Base-by-base conservation (phyloP, 352 stramenopile species). In the Pythium dissotocum region DNA sequence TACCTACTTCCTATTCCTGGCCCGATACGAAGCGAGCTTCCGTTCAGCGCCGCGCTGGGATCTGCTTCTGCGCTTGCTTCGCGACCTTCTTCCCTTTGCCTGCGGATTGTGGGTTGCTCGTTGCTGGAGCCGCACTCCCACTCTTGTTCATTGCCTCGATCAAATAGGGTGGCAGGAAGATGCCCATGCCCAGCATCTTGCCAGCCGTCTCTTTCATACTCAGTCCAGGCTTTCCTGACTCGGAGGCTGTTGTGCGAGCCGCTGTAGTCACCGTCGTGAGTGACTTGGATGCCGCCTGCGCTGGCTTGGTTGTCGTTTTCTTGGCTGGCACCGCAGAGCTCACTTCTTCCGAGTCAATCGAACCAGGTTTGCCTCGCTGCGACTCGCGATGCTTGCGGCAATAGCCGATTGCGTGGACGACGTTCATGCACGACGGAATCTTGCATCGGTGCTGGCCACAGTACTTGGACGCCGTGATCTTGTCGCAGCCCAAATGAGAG, bases 401-500 rank as follows among this genome's bases (percentile, higher is more conserved):
- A 40, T 75, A 78, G 1, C 76, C 76, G 2, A 63, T 61, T 6
- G 60, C 55, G 32, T 75, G 70, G 32, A 61, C 51, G 16, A 73
- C 67, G 59, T 83, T 80, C 18, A 73, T 51, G 53, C 76, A 83
- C 18, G 62, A 48, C 1, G 52, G 40, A 42, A 75, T 61, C 38
- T 71, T 69, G 61, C 76, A 83, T 12, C 76, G 72, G 44, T 83
- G 76, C 16, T 67, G 30, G 30, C 65, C 70, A 46, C 76, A 83
- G 63, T 80, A 83, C 62, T 73, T 75, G 32, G 67, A 69, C 24
- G 58, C 73, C 6, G 76, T 80, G 65, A 83, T 83, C 57, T 80
- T 80, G 58, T 71, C 67, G 61, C 76, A 83, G 16, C 67, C 38
- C 2, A 55, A 8, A 2, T 66, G 73, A 40, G 76, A 80, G 68